Conservation (phyloP, 2,329 filamentous ascomycete genomes). For the Claviceps sp. region DNA sequence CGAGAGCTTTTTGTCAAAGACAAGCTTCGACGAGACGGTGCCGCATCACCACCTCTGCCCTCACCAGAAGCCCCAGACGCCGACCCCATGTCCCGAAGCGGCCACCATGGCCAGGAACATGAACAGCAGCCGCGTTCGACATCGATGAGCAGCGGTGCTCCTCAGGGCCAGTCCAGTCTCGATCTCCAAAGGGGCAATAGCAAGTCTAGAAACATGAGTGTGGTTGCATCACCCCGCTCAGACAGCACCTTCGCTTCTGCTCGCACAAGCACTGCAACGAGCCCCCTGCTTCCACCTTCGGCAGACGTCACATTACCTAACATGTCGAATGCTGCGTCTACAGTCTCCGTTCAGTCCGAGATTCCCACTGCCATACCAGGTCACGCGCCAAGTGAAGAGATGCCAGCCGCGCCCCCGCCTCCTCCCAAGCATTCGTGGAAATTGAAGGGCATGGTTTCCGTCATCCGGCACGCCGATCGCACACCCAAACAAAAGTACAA, state of each 20-base stretch:
- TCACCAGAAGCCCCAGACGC: constrained; percentile 33
- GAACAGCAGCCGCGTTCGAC: constrained; percentile 17
- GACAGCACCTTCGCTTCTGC: constrained; percentile 20
- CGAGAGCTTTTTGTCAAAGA: constrained; percentile 81
- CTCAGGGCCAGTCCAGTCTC: constrained; percentile 10
- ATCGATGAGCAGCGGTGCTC: constrained; percentile 15
- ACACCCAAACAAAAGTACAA: constrained; percentile 99
- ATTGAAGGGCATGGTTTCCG: constrained; percentile 91
- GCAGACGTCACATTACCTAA: constrained; percentile 16
- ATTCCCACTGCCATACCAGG: constrained; percentile 12
- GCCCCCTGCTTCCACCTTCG: constrained; percentile 21
- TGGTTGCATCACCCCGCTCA: constrained; percentile 18
- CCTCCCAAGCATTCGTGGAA: constrained; percentile 92
- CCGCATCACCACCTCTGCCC: constrained; percentile 40
- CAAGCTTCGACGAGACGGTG: constrained; percentile 48
- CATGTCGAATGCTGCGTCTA: constrained; percentile 16
- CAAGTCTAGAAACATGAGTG: constrained; percentile 12
- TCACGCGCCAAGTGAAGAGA: constrained; percentile 20
- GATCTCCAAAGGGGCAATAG: constrained; percentile 11
- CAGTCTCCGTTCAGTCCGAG: constrained; percentile 23
- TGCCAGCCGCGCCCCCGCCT: constrained; percentile 46
- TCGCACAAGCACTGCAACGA: constrained; percentile 22
- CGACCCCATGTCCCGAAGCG: constrained; percentile 24
- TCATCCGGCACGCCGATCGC: constrained; percentile 90
- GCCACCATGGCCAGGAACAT: constrained; percentile 24